Evolutionary conservation across 1,284 basidiomycete genomes (phyloP), one percentile per base, ranked within the genome.

Genomic region (Porodaedalea pini): DNA sequence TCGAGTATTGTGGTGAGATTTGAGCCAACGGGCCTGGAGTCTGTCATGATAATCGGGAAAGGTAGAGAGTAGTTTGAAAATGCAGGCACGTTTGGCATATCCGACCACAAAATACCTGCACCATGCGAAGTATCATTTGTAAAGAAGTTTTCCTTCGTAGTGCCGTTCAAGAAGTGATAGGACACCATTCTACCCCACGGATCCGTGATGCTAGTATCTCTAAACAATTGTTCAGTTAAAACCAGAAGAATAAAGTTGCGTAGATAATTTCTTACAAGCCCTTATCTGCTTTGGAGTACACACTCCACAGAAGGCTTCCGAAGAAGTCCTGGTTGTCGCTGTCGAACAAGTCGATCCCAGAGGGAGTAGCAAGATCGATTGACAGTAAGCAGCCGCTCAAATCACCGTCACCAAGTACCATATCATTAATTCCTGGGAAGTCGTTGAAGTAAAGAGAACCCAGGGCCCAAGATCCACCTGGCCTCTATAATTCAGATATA

Each of bases 121-220:
- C 84, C 84, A 60, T 87, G 85, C 2, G 75, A 75, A 6, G 78
- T 73, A 32, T 78, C 68, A 54, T 85, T 84, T 0, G 77, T 80
- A 67, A 83, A 84, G 63, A 86, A 81, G 62, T 86, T 84, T 3
- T 59, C 49, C 15, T 75, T 70, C 13, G 73, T 71, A 0, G 84
- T 87, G 61, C 81, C 78, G 62, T 84, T 86, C 53, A 86, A 69
- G 64, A 86, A 87, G 66, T 87, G 84, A 62, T 83, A 86, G 0
- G 82, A 79, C 40, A 86, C 75, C 73, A 82, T 79, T 3, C 84
- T 78, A 0, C 80, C 71, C 83, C 82, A 85, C 2, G 81, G 70
- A 63, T 87, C 85, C 0, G 81, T 81, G 32, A 85, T 58, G 60
- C 82, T 85, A 25, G 81, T 84, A 63, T 84, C 78, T 51, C 84